phyloP scores from a whole-genome alignment of 345 rosid species.

The Dimocarpus longan region DNA sequence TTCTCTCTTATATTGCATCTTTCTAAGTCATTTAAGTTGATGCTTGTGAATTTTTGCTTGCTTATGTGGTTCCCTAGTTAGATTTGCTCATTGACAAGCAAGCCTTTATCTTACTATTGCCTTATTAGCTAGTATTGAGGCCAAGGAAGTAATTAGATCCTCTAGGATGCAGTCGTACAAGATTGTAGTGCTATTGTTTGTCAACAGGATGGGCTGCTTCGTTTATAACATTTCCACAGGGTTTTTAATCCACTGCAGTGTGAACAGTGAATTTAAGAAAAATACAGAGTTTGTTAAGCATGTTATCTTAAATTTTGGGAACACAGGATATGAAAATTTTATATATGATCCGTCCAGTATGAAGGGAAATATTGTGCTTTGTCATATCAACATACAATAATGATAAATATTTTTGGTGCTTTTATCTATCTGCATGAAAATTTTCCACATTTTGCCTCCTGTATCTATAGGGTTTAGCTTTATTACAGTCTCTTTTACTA shows the following conservation, averaged over 20 bases:
- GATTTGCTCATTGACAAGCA: background rate
- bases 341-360: too few species aligned
- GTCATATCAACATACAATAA: too few species aligned
- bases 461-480: background rate
- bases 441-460: background rate
- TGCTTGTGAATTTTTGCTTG: background rate
- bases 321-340: too few species aligned
- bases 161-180: background rate
- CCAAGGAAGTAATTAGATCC: background rate
- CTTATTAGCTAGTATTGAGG: background rate
- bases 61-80: background rate
- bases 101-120: background rate
- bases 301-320: too few species aligned
- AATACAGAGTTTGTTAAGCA: too few species aligned
- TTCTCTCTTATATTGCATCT: background rate
- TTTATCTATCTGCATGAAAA: background rate
- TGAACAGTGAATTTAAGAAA: too few species aligned
- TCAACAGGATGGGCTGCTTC: background rate
- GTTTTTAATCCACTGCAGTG: background rate
- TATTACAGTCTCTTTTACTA: background rate
- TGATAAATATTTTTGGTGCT: background rate
- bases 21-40: background rate
- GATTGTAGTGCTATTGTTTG: background rate
- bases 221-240: background rate
- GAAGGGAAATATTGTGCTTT: too few species aligned